Conservation (phyloP, 2,329 filamentous ascomycete genomes). For the Fusarium graminum region DNA sequence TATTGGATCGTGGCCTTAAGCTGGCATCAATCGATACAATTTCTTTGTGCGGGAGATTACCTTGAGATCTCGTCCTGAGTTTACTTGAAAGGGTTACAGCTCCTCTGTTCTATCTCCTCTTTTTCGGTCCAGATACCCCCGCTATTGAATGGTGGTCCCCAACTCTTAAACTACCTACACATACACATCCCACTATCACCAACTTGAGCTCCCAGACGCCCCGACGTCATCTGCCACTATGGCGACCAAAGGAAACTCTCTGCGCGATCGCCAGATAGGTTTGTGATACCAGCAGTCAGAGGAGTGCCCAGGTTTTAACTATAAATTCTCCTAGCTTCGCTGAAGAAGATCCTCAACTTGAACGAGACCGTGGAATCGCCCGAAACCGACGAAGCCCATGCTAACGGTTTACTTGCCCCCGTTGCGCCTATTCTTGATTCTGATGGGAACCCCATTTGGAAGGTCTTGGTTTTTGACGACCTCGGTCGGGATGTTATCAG, state of each 20-base stretch:
- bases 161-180: conserved; percentile 24
- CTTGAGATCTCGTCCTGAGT: conserved; percentile 4
- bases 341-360: conserved; percentile 95
- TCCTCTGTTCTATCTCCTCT: not conserved
- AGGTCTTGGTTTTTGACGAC: conserved; percentile 95
- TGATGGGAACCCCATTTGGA: conserved; percentile 96
- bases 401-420: conserved; percentile 74
- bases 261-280: conserved; percentile 67
- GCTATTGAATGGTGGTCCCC: conserved; percentile 12
- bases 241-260: conserved; percentile 61
- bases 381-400: conserved; percentile 71
- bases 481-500: conserved; percentile 94
- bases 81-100: not conserved
- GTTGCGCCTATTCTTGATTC: conserved; percentile 85
- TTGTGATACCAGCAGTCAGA: conserved; percentile 9
- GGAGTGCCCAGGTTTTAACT: conserved; percentile 5
- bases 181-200: conserved; percentile 45
- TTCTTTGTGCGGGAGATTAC: conserved; percentile 21
- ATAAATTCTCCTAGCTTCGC: conserved; percentile 72
- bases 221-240: conserved; percentile 54
- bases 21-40: conserved; percentile 35
- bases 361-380: conserved; percentile 78
- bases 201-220: conserved; percentile 24
- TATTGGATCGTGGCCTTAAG: conserved; percentile 50
- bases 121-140: conserved; percentile 2